These are phyloP conservation scores for Zymoseptoria passerinii DNA, from an alignment of 2,329 filamentous ascomycete species.

Conservation along the genomic window DNA sequence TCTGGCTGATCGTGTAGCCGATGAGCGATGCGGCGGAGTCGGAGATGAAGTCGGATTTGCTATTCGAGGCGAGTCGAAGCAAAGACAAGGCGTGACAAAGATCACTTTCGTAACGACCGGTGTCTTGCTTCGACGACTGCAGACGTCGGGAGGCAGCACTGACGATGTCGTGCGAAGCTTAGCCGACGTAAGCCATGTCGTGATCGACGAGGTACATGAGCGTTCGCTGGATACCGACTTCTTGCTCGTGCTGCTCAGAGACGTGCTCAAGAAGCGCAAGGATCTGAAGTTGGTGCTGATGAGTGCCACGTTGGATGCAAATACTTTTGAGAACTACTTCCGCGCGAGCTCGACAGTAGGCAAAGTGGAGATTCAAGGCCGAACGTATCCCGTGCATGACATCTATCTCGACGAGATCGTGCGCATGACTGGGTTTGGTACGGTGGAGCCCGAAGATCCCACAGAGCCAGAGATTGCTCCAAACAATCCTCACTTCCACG, in stretches of 20 bases:
- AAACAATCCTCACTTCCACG: slow-evolving; percentile 34
- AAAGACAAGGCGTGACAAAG: slow-evolving; percentile 61
- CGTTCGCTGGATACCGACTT: slow-evolving; percentile 93
- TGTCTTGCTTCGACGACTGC: slow-evolving; percentile 81
- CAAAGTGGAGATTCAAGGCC: slow-evolving; percentile 74
- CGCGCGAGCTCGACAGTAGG: slow-evolving; percentile 51
- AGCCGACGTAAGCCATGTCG: slow-evolving; percentile 84
- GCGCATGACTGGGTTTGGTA: slow-evolving; percentile 62
- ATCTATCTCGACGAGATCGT: slow-evolving; percentile 85
- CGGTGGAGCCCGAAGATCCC: slow-evolving; percentile 39
- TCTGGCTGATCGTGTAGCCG: slow-evolving; percentile 85
- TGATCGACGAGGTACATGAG: slow-evolving; percentile 96
- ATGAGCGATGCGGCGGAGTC: slow-evolving; percentile 73
- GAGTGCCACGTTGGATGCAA: slow-evolving; percentile 89
- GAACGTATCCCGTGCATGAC: slow-evolving; percentile 84
- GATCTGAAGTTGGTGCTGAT: slow-evolving; percentile 88
- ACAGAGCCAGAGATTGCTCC: slow-evolving; percentile 18
- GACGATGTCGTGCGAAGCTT: slow-evolving; percentile 75
- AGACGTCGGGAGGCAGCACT: slow-evolving; percentile 72
- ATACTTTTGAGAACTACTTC: slow-evolving; percentile 80
- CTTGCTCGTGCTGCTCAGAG: slow-evolving; percentile 73
- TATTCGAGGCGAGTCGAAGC: slow-evolving; percentile 82
- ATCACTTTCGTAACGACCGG: slow-evolving; percentile 96
- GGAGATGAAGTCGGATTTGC: slow-evolving; percentile 86
- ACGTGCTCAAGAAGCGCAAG: slow-evolving; percentile 64